Evolutionary conservation across 306 rosid genomes (phyloP), one percentile per base, ranked within the genome.

Genomic region (Medicago lupulina): DNA sequence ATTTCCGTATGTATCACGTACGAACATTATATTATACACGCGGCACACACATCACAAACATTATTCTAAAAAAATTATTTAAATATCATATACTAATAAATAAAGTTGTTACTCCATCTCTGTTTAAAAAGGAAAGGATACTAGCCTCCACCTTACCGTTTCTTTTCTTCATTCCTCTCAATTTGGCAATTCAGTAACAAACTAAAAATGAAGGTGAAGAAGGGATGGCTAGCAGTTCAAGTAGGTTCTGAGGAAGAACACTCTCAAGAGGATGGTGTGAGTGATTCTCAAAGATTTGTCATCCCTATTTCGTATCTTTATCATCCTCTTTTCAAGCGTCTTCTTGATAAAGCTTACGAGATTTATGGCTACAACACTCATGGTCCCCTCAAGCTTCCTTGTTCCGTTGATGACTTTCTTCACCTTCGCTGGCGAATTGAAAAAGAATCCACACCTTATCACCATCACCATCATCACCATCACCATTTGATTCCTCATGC

Each of bases 291-390:
- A 34, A 80, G 93, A 18, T 90, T 88, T 13, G 58, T 43, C 0
- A 84, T 90, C 14, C 96, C 93, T 5, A 90, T 90, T 19, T 83
- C 84, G 0, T 88, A 85, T 60, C 88, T 90, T 9, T 85, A 90
- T 57, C 96, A 90, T 60, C 91, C 88, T 50, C 87, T 90, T 21
- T 77, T 90, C 75, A 83, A 84, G 25, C 13, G 8, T 5, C 93
- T 90, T 61, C 73, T 87, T 0, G 92, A 90, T 49, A 85, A 67
- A 72, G 96, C 96, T 44, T 79, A 78, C 5, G 96, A 90, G 18
- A 83, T 84, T 59, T 90, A 88, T 53, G 93, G 91, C 1, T 90
- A 90, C 82, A 87, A 85, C 60, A 62, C 86, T 31, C 57, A 83
- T 0, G 96, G 96, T 38, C 96, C 91, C 0, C 96, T 90, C 15